Conservation (phyloP, 441 rosid species). For the Syzygium malaccense region DNA sequence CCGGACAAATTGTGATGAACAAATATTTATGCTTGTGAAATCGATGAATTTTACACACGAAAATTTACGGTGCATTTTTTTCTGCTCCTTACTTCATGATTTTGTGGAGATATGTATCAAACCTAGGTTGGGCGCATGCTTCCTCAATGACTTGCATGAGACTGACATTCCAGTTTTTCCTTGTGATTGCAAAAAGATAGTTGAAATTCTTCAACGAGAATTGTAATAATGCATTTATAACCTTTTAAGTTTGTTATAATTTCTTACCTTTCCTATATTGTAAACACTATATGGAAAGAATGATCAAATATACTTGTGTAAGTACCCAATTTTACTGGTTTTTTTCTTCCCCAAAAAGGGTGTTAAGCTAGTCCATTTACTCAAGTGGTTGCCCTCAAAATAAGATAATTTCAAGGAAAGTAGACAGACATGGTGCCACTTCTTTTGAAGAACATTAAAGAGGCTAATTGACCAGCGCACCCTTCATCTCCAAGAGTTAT, state of each 20-base stretch:
- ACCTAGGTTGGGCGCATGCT: neutral
- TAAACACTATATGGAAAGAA: neutral
- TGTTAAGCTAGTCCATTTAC: neutral
- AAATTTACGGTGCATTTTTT: neutral
- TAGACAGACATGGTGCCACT: neutral
- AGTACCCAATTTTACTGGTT: neutral
- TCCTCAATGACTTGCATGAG: neutral
- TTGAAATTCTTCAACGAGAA: too few relatives aligned
- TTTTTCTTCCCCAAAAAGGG: rapidly evolving
- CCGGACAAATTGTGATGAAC: neutral
- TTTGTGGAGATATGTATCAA: neutral
- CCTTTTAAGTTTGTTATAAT: too few relatives aligned
- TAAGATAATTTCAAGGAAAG: neutral
- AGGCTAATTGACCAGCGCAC: too few relatives aligned
- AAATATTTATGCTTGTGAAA: neutral
- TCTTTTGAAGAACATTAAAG: too few relatives aligned
- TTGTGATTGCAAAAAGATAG: too few relatives aligned
- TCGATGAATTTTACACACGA: neutral
- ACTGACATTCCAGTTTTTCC: too few relatives aligned
- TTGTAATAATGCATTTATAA: too few relatives aligned
- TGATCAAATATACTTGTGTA: neutral
- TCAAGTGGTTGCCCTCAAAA: neutral
- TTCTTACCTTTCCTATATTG: too few relatives aligned
- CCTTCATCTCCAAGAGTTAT: too few relatives aligned
- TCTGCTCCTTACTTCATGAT: too few relatives aligned